phyloP scores from a whole-genome alignment of 768 basidiomycete species.

The Candolleomyces eurysporus region DNA sequence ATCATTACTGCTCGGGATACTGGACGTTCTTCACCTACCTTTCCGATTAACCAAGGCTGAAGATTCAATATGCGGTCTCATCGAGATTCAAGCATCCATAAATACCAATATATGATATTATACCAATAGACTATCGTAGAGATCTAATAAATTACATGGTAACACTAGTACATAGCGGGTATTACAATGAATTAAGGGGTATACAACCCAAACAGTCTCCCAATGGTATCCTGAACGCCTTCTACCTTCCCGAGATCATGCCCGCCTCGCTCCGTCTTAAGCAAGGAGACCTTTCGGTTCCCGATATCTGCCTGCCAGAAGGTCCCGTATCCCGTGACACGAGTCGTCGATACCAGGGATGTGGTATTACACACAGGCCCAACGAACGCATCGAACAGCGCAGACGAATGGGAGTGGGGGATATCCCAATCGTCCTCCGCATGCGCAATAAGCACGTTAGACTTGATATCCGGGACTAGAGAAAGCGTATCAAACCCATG shows the following conservation, averaged over 20 bases:
- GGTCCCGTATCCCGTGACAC: constrained; percentile 38
- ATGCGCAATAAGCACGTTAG: constrained; percentile 71
- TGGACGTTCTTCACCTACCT: no score
- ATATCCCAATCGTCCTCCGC: constrained; percentile 76
- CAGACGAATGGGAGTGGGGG: constrained; percentile 62
- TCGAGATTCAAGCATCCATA: no score
- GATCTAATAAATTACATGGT: no score
- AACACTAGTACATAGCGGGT: no score
- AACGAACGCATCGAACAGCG: constrained; percentile 67
- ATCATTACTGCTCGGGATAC: no score
- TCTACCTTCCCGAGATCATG: constrained; percentile 64
- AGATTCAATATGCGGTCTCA: no score
- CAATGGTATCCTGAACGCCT: constrained; percentile 66
- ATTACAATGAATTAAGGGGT: not conserved
- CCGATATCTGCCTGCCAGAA: constrained; percentile 42
- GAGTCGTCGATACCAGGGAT: constrained; percentile 39
- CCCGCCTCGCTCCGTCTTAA: constrained; percentile 56
- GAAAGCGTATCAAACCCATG: constrained; percentile 65
- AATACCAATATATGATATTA: no score
- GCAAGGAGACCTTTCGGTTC: constrained; percentile 47
- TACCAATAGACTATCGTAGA: no score
- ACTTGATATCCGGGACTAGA: constrained; percentile 57
- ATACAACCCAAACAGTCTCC: constrained; percentile 38
- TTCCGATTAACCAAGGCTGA: no score
- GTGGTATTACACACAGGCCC: constrained; percentile 35